Conservation (phyloP, 495 filamentous ascomycete species). For the Hypoxylon crocopeplum region DNA sequence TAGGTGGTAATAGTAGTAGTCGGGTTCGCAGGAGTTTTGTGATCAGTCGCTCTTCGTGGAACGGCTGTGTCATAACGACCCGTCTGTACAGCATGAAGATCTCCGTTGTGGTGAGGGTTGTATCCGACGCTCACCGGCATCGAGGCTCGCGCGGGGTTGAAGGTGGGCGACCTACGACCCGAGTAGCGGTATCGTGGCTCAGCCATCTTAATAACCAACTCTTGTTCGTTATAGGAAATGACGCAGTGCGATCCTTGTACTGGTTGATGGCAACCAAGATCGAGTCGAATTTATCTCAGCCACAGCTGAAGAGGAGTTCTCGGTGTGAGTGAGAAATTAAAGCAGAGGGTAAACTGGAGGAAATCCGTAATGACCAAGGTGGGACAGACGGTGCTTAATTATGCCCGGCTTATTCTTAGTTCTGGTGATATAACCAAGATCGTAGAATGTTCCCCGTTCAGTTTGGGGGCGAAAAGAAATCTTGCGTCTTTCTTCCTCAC, state of each 20-base stretch:
- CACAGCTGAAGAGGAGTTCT: conserved; percentile 3
- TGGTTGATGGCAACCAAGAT: conserved; percentile 11
- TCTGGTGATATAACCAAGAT: conserved; percentile 24
- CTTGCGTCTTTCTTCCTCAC: conserved; percentile 38
- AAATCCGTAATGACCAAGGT: conserved; percentile 5
- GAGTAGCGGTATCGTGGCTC: conserved; percentile 49
- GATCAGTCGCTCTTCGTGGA: conserved; percentile 36
- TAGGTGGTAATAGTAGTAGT: conserved; percentile 54
- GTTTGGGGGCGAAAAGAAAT: conserved; percentile 34
- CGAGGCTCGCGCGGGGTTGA: conserved; percentile 56
- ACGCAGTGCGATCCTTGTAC: conserved; percentile 8
- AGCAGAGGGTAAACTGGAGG: not conserved
- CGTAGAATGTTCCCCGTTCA: conserved; percentile 8
- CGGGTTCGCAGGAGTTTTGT: conserved; percentile 36
- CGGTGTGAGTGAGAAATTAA: conserved; percentile 11
- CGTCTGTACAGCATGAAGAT: conserved; percentile 49
- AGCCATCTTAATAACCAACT: conserved; percentile 40
- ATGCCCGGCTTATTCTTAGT: conserved; percentile 33
- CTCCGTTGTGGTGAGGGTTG: conserved; percentile 49
- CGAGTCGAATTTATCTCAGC: conserved; percentile 21
- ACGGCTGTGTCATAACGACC: conserved; percentile 45
- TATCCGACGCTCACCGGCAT: conserved; percentile 52
- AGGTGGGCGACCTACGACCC: conserved; percentile 50
- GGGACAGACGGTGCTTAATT: conserved; percentile 27
- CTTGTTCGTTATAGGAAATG: conserved; percentile 12